phyloP scores from a whole-genome alignment of 805 yeast species.

The Myxozyma monticola region DNA sequence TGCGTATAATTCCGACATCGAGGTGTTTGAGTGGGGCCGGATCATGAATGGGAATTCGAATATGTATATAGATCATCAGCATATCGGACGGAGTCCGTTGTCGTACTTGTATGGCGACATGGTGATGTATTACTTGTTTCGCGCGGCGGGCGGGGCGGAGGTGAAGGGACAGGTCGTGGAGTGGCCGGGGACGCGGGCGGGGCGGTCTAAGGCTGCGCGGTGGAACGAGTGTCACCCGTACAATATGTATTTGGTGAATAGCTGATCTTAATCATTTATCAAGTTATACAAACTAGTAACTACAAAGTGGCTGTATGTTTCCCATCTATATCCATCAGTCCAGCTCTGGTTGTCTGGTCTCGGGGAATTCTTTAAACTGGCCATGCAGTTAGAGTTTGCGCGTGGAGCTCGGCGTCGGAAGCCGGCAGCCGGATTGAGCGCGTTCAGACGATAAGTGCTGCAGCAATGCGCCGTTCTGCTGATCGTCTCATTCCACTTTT shows the following conservation, averaged over 20 bases:
- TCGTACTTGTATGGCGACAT: constrained; percentile 16
- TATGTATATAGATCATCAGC: constrained; percentile 12
- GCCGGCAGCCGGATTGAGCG: too few species aligned
- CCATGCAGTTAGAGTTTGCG: too few species aligned
- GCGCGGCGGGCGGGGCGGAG: constrained; percentile 21
- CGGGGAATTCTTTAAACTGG: too few species aligned
- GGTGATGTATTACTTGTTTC: constrained; percentile 21
- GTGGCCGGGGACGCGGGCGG: constrained; percentile 8
- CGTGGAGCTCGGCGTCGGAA: too few species aligned
- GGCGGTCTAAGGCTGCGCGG: not conserved
- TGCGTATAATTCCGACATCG: constrained; percentile 8
- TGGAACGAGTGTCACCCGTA: constrained; percentile 15
- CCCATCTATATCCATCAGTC: too few species aligned
- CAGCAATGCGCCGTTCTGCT: too few species aligned
- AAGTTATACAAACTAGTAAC: too few species aligned
- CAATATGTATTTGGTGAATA: not conserved
- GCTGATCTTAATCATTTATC: not conserved
- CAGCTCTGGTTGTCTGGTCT: too few species aligned
- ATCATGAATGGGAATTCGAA: constrained; percentile 7
- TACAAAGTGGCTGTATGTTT: too few species aligned
- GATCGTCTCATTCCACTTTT: too few species aligned
- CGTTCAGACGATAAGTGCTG: too few species aligned
- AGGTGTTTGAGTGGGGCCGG: constrained; percentile 19
- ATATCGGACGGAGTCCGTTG: constrained; percentile 7
- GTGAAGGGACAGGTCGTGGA: constrained; percentile 5